Base-by-base conservation (phyloP, 805 yeast species). In the Candida ovalis region DNA sequence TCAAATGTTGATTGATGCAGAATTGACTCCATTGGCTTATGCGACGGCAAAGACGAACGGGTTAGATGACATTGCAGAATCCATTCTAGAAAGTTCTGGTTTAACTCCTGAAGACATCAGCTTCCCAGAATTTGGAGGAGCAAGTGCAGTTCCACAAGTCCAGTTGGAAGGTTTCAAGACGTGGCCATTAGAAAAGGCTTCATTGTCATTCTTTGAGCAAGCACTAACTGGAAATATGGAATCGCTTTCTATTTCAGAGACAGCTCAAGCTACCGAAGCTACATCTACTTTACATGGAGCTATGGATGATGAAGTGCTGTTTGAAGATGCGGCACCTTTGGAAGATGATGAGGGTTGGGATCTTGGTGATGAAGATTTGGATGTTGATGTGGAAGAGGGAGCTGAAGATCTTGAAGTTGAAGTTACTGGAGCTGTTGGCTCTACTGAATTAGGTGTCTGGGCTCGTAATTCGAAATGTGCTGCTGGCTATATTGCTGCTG, bases 401-500 rank as follows among this genome's bases (percentile, higher is more conserved):
- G 61, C 46, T 13, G 72, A 60, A 6, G 76, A 66, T 19, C 71
- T 63, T 4, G 78, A 66, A 12, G 21, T 44, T 18, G 40, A 40
- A 25, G 68, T 62, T 22, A 66, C 55, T 5, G 58, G 57, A 8
- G 60, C 66, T 21, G 72, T 66, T 22, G 64, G 70, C 52, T 76
- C 75, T 15, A 78, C 78, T 24, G 96, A 91, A 64, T 69, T 82
- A 28, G 83, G 84, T 3, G 68, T 69, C 49, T 95, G 99, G 99
- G 78, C 88, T 27, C 85, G 92, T 56, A 88, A 86, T 68, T 87
- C 96, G 17, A 86, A 85, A 53, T 78, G 91, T 47, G 89, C 97
- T 4, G 97, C 96, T 27, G 89, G 88, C 24, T 88, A 89, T 59
- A 90, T 86, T 60, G 97, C 99, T 2, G 90, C 97, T 2, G 99